A percentile compares a stretch with the other conserved stretches of the same genome.
These are phyloP conservation scores for Nakazawaea ambrosiae DNA, from an alignment of 805 yeast species.

Conservation along the genomic window DNA sequence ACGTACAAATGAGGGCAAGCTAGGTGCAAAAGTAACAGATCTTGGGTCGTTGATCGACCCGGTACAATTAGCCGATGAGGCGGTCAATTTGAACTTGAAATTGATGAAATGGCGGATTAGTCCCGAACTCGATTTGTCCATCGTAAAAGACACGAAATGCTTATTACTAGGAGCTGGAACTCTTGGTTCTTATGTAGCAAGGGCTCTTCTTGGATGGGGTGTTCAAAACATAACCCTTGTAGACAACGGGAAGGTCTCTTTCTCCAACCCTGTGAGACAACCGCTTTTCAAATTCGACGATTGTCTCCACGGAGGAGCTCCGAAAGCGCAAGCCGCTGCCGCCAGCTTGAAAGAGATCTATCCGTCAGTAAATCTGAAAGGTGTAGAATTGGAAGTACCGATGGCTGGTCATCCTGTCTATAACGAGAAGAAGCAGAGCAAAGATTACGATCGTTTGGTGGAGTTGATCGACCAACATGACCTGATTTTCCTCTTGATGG, in stretches of 20 bases:
- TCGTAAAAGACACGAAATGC: slow-evolving; percentile 52
- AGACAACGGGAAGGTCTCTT: slow-evolving; percentile 84
- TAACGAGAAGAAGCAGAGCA: slow-evolving; percentile 40
- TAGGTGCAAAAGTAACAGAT: slow-evolving; percentile 81
- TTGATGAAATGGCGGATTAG: slow-evolving; percentile 96
- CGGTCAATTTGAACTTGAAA: slow-evolving; percentile 84
- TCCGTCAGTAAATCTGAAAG: slow-evolving; percentile 67
- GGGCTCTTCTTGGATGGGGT: slow-evolving; percentile 93
- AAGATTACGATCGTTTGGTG: slow-evolving; percentile 46
- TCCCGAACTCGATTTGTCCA: slow-evolving; percentile 70
- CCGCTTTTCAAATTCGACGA: slow-evolving; percentile 81
- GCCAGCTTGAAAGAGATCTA: slow-evolving; percentile 61
- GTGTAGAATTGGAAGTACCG: slow-evolving; percentile 70
- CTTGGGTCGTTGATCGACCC: slow-evolving; percentile 81
- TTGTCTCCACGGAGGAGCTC: slow-evolving; percentile 63
- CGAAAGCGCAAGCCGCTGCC: slow-evolving; percentile 80
- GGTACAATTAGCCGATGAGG: slow-evolving; percentile 74
- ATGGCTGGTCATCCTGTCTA: slow-evolving; percentile 92
- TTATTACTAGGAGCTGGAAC: slow-evolving; percentile 95
- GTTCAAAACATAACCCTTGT: slow-evolving; percentile 79
- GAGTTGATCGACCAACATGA: slow-evolving; percentile 62
- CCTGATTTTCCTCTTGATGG: slow-evolving; percentile 76
- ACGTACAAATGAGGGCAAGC: slow-evolving; percentile 60
- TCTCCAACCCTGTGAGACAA: slow-evolving; percentile 93
- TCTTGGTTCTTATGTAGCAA: slow-evolving; percentile 82